These are phyloP conservation scores for Trichoderma virens DNA, from an alignment of 495 filamentous ascomycete genomes.

Conservation along the genomic window DNA sequence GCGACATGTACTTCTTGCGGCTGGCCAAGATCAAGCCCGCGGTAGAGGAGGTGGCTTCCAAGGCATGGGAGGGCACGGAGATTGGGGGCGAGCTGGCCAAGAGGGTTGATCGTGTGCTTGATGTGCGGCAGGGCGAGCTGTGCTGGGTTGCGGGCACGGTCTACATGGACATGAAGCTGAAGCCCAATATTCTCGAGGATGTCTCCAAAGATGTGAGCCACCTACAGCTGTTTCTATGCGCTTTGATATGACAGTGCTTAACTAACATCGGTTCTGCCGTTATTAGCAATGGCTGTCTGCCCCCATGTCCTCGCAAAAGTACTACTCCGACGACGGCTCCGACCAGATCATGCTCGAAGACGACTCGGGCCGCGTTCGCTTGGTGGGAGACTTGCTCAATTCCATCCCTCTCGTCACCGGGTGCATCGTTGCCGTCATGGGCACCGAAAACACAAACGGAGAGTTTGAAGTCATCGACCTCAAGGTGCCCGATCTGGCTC, in stretches of 20 bases:
- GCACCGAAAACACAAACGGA: constrained; percentile 84
- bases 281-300: constrained; percentile 74
- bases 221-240: no score
- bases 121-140: constrained; percentile 90
- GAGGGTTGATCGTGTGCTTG: constrained; percentile 77
- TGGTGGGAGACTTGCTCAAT: constrained; percentile 61
- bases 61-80: constrained; percentile 71
- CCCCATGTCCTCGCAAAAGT: constrained; percentile 73
- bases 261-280: background rate
- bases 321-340: constrained; percentile 48
- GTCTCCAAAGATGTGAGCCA: constrained; percentile 76
- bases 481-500: constrained; percentile 75
- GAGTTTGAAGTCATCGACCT: constrained; percentile 90
- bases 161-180: constrained; percentile 94
- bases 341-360: constrained; percentile 87
- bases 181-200: constrained; percentile 95
- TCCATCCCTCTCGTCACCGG: constrained; percentile 75
- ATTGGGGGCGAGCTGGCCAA: constrained; percentile 70
- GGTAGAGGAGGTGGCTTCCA: constrained; percentile 63
- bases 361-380: constrained; percentile 82
- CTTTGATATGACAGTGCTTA: background rate
- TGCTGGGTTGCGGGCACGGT: constrained; percentile 94
- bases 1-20: constrained; percentile 93
- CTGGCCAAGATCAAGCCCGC: constrained; percentile 79
- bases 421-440: constrained; percentile 82